Base-by-base conservation (phyloP, 2,329 filamentous ascomycete genomes). In the Pleurostoma richardsiae region DNA sequence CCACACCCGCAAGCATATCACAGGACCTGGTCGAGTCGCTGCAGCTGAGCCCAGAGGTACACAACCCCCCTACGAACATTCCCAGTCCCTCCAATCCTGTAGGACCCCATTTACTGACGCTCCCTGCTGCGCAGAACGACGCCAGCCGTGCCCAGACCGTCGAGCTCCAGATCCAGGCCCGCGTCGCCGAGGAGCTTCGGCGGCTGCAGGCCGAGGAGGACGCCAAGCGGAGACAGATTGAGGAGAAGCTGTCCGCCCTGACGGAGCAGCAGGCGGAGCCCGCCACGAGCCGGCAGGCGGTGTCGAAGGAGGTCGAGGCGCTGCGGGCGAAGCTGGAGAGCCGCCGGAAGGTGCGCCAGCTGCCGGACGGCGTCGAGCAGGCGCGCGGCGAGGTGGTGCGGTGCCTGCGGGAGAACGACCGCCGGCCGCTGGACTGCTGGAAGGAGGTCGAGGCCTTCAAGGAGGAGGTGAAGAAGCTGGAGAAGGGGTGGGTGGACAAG, bases 341-440 rank as follows among this genome's bases (percentile, higher is more conserved):
- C 60, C 74, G 82, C 57, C 85, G 80, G 68, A 74, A 85, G 60
- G 70, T 88, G 50, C 77, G 85, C 60, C 74, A 84, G 54, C 64
- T 90, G 54, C 88, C 90, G 56, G 81, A 85, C 52, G 72, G 72
- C 43, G 82, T 96, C 42, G 83, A 89, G 68, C 78, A 75, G 63
- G 88, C 90, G 26, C 86, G 90, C 67, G 74, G 80, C 56, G 82
- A 85, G 49, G 83, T 96, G 47, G 81, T 94, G 52, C 78, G 80
- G 58, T 97, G 92, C 66, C 73, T 97, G 73, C 76, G 87, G 52
- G 77, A 85, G 60, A 85, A 96, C 66, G 91, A 96, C 69, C 78
- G 90, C 54, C 80, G 90, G 66, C 91, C 92, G 64, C 73, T 96
- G 63, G 88, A 96, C 73, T 97, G 92, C 78, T 96, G 88, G 87